Conservation (phyloP, 2,329 filamentous ascomycete species). For the Mycocentrospora acerina region DNA sequence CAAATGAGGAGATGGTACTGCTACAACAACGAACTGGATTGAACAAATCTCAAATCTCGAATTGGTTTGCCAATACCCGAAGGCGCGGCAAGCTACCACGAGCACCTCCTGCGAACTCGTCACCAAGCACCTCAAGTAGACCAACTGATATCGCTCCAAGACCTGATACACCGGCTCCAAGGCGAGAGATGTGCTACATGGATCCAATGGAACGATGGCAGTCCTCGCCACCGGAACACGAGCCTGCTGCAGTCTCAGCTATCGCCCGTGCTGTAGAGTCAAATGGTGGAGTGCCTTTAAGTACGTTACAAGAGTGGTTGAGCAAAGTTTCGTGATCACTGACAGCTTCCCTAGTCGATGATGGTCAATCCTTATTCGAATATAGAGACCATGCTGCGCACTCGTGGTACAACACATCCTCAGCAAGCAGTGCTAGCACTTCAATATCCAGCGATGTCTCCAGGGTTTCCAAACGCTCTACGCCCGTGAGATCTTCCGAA, state of each 20-base stretch:
- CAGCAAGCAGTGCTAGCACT: conserved; percentile 26
- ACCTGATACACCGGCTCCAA: conserved; percentile 23
- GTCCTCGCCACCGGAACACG: conserved; percentile 30
- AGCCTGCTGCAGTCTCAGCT: conserved; percentile 22
- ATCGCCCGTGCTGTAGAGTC: conserved; percentile 29
- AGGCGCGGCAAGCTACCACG: conserved; percentile 25
- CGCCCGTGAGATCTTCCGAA: conserved; percentile 1
- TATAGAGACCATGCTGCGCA: conserved; percentile 3
- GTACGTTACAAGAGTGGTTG: background rate
- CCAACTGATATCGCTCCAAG: conserved; percentile 26
- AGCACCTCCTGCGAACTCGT: no score
- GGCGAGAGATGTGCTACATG: conserved; percentile 6
- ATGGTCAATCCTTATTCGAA: background rate
- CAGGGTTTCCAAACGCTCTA: conserved; percentile 4
- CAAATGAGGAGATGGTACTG: conserved; percentile 18
- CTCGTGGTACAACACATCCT: conserved; percentile 14
- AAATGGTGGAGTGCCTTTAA: conserved; percentile 3
- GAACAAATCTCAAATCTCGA: conserved; percentile 26
- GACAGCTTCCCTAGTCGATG: background rate
- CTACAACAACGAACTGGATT: conserved; percentile 24
- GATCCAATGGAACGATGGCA: conserved; percentile 32
- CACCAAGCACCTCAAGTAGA: conserved; percentile 4
- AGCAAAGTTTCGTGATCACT: rapidly evolving
- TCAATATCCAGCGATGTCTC: conserved; percentile 25
- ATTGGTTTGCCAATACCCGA: conserved; percentile 33